Percentiles rank a stretch among this genome's conserved stretches.
Conservation (phyloP, 139 green algal genomes). For the Auxenochlorella protothecoides region DNA sequence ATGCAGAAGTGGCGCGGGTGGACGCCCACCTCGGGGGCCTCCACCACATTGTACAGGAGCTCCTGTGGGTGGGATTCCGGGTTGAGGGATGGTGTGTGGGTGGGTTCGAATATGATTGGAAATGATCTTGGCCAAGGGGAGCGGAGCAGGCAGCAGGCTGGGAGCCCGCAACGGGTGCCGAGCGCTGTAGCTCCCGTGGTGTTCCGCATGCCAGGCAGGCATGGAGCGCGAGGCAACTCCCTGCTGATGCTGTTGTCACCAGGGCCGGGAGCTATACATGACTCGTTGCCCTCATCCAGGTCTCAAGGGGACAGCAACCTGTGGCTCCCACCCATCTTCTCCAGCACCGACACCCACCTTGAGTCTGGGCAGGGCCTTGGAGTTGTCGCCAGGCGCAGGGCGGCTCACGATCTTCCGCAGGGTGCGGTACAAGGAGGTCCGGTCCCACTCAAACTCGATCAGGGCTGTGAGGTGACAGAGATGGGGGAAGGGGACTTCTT, state of each 20-base stretch:
- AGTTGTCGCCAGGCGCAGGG: slow-evolving; percentile 10
- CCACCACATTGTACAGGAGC: slow-evolving; percentile 28
- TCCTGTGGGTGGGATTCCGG: slow-evolving; percentile 5
- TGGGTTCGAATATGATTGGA: too few species aligned
- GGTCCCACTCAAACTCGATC: slow-evolving; percentile 46
- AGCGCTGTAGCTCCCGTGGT: too few species aligned
- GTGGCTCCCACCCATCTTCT: too few species aligned
- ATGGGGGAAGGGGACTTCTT: neutral
- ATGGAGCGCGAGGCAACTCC: too few species aligned
- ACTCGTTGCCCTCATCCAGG: too few species aligned
- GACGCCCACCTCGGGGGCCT: slow-evolving; percentile 14
- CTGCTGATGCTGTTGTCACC: too few species aligned
- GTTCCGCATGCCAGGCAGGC: too few species aligned
- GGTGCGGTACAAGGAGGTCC: slow-evolving; percentile 22
- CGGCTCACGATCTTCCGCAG: slow-evolving; percentile 38
- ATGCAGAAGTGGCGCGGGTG: slow-evolving; percentile 33
- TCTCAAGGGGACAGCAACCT: too few species aligned
- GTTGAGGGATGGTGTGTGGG: too few species aligned
- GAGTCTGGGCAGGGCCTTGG: slow-evolving; percentile 17
- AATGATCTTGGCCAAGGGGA: too few species aligned
- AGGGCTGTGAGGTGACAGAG: neutral
- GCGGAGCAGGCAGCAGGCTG: neutral
- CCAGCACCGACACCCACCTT: slow-evolving; percentile 5
- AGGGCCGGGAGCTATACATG: too few species aligned
- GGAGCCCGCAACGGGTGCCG: too few species aligned